Evolutionary conservation across 768 basidiomycete genomes (phyloP).

Genomic region (Tylopilus subfusipes): DNA sequence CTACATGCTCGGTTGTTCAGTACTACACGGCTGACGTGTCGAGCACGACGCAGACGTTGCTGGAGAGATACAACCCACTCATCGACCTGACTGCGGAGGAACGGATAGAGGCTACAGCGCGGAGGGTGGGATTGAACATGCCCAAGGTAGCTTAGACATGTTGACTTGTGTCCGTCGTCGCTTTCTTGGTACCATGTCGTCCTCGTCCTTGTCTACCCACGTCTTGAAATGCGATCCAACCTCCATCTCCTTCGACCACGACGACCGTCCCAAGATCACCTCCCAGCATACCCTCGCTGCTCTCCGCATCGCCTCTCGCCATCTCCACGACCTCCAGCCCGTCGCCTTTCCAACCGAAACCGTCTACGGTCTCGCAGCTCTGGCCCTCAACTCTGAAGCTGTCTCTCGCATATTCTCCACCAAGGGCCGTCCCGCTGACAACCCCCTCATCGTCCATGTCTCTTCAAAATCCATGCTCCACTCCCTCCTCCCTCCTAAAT

Average conservation of each 20-base stretch:
- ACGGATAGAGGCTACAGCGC: slow-evolving; percentile 78
- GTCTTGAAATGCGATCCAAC: slow-evolving; percentile 62
- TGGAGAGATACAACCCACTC: slow-evolving; percentile 87
- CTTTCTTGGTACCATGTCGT: neutral
- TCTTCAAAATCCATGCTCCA: slow-evolving; percentile 81
- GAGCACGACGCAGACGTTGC: slow-evolving; percentile 50
- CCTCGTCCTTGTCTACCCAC: slow-evolving; percentile 23
- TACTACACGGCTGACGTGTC: neutral
- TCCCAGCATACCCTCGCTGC: slow-evolving; percentile 50
- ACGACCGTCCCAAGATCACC: slow-evolving; percentile 47
- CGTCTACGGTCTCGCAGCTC: slow-evolving; percentile 95
- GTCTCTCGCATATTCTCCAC: slow-evolving; percentile 74
- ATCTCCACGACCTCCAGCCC: slow-evolving; percentile 44
- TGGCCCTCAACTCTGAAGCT: slow-evolving; percentile 65
- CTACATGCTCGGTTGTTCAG: neutral
- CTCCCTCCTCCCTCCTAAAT: slow-evolving; percentile 65
- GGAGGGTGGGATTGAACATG: slow-evolving; percentile 84
- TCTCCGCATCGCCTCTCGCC: slow-evolving; percentile 52
- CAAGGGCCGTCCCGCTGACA: slow-evolving; percentile 92
- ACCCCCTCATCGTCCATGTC: slow-evolving; percentile 96
- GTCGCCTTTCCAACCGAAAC: slow-evolving; percentile 98
- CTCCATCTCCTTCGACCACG: slow-evolving; percentile 54
- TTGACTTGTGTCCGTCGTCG: slow-evolving; percentile 7
- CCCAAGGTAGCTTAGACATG: slow-evolving; percentile 37
- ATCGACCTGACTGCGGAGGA: slow-evolving; percentile 78